Evolutionary conservation across 225 moss, liverwort and hornwort genomes (phyloP).

Genomic region (Physcomitrium patens): DNA sequence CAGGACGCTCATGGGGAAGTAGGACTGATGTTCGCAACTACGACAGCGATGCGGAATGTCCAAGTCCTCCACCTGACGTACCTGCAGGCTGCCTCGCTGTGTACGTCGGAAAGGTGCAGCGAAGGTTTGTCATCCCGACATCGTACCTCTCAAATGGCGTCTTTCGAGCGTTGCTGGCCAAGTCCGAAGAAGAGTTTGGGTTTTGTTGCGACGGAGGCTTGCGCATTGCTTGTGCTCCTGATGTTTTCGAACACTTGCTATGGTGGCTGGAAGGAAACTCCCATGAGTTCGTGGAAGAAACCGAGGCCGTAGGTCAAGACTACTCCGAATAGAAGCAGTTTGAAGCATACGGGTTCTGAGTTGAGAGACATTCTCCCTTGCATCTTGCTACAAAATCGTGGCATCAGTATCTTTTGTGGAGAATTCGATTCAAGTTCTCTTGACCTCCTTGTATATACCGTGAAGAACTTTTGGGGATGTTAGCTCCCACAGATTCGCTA

Average conservation of each 20-base stretch:
- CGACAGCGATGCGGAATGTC: slow-evolving; percentile 41
- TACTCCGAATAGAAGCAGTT: slow-evolving; percentile 1
- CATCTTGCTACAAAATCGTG: slow-evolving; percentile 1
- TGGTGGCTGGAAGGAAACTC: slow-evolving; percentile 44
- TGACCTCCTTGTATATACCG: slow-evolving; percentile 7
- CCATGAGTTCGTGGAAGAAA: slow-evolving; percentile 12
- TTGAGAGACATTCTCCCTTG: slow-evolving; percentile 6
- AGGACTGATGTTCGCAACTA: slow-evolving; percentile 38
- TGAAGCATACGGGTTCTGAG: background rate
- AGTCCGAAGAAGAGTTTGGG: slow-evolving; percentile 68
- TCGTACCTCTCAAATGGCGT: slow-evolving; percentile 69
- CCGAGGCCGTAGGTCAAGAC: background rate
- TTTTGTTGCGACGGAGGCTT: slow-evolving; percentile 58
- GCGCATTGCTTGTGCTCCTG: slow-evolving; percentile 60
- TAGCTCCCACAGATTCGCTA: slow-evolving; percentile 19
- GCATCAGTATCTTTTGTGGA: slow-evolving; percentile 31
- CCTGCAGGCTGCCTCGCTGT: slow-evolving; percentile 76
- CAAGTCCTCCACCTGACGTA: slow-evolving; percentile 58
- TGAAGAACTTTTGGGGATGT: slow-evolving; percentile 25
- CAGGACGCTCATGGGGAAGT: slow-evolving; percentile 50
- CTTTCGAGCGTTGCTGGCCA: slow-evolving; percentile 73
- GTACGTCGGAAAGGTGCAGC: slow-evolving; percentile 74
- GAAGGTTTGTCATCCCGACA: slow-evolving; percentile 76
- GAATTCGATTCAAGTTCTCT: background rate
- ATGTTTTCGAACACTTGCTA: slow-evolving; percentile 61